Percentiles rank a stretch among this genome's conserved stretches.
Evolutionary conservation across 192 early-diverging fungal species (phyloP).

Genomic region (Thoreauomyces humboldtii): DNA sequence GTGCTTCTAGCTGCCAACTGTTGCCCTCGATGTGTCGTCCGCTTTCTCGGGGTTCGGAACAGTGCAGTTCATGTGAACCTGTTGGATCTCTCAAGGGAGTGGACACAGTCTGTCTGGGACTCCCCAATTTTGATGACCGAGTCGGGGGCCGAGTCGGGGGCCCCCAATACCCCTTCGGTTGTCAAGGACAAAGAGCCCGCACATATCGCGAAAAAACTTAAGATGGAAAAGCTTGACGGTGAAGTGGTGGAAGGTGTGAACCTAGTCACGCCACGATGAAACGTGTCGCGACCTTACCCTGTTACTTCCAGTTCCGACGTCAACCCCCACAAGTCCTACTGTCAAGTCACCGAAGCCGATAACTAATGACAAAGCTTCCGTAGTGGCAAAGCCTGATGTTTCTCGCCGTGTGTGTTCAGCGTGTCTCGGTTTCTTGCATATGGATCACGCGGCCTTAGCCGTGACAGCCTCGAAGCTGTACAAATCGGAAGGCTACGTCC

Average conservation of each 20-base stretch:
- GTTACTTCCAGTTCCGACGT: neutral
- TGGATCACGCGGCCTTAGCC: slow-evolving; percentile 9
- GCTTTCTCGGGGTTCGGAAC: slow-evolving; percentile 26
- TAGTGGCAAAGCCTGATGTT: neutral
- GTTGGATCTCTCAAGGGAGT: neutral
- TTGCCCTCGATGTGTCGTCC: slow-evolving; percentile 26
- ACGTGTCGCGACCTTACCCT: neutral
- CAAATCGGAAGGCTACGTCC: slow-evolving; percentile 5
- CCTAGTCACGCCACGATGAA: neutral
- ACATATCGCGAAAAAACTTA: neutral
- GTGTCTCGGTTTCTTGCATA: slow-evolving; percentile 42
- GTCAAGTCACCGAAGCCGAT: neutral
- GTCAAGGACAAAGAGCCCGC: neutral
- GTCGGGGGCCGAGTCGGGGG: neutral
- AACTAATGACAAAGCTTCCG: neutral
- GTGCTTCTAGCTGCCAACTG: slow-evolving; percentile 3
- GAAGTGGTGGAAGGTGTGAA: neutral
- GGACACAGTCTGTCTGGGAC: no score
- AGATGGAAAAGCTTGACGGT: slow-evolving; percentile 5
- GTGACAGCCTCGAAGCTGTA: neutral
- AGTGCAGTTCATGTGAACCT: slow-evolving; percentile 6
- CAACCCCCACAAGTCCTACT: neutral
- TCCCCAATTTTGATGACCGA: neutral
- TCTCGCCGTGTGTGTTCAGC: slow-evolving; percentile 32
- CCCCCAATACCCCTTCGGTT: neutral